phyloP scores from a whole-genome alignment of 495 filamentous ascomycete species.

The Trichoderma parareesei region DNA sequence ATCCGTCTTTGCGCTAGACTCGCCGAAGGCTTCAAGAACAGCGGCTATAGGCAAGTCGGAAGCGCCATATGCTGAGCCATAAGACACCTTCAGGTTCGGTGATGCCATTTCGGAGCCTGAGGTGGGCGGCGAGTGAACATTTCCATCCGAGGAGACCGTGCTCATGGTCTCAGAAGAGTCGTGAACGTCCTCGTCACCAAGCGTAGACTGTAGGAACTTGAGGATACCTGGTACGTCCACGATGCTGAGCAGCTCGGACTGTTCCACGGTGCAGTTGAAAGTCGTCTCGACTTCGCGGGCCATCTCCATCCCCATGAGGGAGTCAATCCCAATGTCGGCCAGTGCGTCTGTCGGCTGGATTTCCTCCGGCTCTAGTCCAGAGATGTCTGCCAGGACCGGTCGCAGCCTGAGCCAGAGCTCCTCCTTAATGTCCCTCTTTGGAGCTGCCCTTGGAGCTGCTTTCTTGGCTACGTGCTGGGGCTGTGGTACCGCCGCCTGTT shows the following conservation, averaged over 20 bases:
- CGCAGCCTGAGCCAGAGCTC: constrained; percentile 15
- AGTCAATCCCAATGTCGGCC: constrained; percentile 47
- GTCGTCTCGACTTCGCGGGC: constrained; percentile 38
- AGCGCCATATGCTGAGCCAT: background rate
- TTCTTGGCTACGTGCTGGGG: no score
- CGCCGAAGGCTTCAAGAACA: background rate
- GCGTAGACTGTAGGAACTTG: constrained; percentile 23
- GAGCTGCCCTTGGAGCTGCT: no score
- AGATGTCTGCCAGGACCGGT: constrained; percentile 27
- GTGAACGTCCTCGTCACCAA: background rate
- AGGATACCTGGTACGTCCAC: constrained; percentile 26
- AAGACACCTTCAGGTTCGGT: background rate
- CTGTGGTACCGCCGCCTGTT: no score
- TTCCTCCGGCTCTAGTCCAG: constrained; percentile 35
- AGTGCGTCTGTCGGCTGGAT: constrained; percentile 32
- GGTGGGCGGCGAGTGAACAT: no score
- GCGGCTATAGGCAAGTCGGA: background rate
- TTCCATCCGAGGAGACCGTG: no score
- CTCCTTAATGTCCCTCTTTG: no score
- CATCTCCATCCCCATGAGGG: constrained; percentile 48
- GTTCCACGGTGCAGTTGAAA: constrained; percentile 29
- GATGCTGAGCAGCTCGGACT: constrained; percentile 25
- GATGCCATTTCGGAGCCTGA: background rate
- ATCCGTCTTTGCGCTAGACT: background rate
- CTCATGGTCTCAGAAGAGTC: no score